Conservation (phyloP, 78 protist genomes). For the Pelomyxa schiedti region DNA sequence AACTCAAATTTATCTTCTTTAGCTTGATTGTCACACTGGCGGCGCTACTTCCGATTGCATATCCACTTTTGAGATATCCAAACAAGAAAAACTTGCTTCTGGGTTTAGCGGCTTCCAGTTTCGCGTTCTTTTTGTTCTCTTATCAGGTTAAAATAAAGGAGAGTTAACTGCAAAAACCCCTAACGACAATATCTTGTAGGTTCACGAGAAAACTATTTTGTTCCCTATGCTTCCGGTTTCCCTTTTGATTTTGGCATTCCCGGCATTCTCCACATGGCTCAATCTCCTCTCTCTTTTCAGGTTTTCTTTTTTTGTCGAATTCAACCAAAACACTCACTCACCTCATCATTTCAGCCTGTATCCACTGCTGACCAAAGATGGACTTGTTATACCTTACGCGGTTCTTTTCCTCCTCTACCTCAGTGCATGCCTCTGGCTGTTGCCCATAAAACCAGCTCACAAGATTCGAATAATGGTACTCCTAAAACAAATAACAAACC, state of each 20-base stretch:
- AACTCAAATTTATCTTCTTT: not conserved
- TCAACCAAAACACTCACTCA: not conserved
- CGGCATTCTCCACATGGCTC: not conserved
- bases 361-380: constrained; percentile 45
- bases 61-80: not conserved
- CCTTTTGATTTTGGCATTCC: constrained; percentile 11
- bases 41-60: constrained; percentile 6
- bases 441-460: too few species aligned
- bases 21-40: constrained; percentile 16
- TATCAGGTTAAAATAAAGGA: constrained; percentile 32
- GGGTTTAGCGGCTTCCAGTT: constrained; percentile 32
- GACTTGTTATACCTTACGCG: constrained; percentile 31
- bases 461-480: too few species aligned
- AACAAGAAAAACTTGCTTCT: not conserved
- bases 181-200: constrained; percentile 7
- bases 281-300: constrained; percentile 26
- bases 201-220: constrained; percentile 86
- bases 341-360: constrained; percentile 27
- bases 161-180: not conserved
- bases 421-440: too few species aligned
- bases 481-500: too few species aligned
- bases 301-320: not conserved
- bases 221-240: constrained; percentile 57
- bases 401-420: too few species aligned
- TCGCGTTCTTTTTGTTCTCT: constrained; percentile 81